Conservation (phyloP, 1,139 yeast species). For the Kazachstania sp. region DNA sequence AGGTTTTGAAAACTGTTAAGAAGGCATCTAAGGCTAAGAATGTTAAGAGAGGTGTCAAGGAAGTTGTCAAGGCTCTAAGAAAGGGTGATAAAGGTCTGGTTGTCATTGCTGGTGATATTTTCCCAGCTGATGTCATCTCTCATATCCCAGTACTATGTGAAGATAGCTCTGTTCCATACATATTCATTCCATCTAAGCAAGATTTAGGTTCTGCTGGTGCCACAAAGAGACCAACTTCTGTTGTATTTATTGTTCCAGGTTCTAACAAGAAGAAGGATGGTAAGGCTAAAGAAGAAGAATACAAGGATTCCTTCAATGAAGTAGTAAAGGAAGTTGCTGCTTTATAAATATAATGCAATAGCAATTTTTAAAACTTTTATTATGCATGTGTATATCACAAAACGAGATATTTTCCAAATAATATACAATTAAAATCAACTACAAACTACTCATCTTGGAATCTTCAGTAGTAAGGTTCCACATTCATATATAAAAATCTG, state of each 20-base stretch:
- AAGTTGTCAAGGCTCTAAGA: slow-evolving; percentile 94
- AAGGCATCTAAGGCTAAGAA: slow-evolving; percentile 97
- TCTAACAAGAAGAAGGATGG: slow-evolving; percentile 81
- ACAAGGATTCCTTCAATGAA: slow-evolving; percentile 88
- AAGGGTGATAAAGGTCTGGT: slow-evolving; percentile 98
- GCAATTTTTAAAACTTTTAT: no score
- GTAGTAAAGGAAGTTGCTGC: slow-evolving; percentile 75
- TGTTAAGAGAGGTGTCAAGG: slow-evolving; percentile 97
- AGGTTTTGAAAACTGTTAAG: slow-evolving; percentile 89
- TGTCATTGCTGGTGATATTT: slow-evolving; percentile 93
- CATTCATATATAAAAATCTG: slow-evolving; percentile 6
- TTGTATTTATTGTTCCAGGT: slow-evolving; percentile 96
- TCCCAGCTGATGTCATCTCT: slow-evolving; percentile 94
- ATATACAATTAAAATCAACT: background rate
- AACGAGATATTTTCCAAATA: background rate
- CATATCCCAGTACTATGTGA: slow-evolving; percentile 97
- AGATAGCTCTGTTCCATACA: slow-evolving; percentile 80
- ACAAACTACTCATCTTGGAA: no score
- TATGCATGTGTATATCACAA: background rate
- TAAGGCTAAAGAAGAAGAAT: slow-evolving; percentile 74
- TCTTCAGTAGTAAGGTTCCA: background rate
- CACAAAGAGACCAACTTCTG: slow-evolving; percentile 97
- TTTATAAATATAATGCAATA: slow-evolving; percentile 14
- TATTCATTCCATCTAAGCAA: slow-evolving; percentile 94
- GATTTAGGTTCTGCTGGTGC: slow-evolving; percentile 98